These are phyloP conservation scores for Raphanus hybrid DNA, from an alignment of 441 rosid genomes.

Conservation along the genomic window DNA sequence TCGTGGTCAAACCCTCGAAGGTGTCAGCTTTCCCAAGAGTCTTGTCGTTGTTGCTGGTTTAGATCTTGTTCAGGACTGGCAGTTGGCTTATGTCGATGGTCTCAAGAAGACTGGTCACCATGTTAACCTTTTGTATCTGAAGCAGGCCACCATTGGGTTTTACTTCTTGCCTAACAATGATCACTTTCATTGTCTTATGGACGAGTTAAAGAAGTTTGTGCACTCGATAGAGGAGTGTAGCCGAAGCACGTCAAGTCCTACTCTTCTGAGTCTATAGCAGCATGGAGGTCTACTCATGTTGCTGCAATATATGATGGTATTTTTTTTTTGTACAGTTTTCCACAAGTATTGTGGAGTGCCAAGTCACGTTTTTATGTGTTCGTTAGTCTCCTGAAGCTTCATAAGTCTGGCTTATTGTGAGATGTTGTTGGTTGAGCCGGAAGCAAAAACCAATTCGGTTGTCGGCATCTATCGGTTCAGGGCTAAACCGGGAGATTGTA, in stretches of 20 bases:
- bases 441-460: slow-evolving; percentile 23
- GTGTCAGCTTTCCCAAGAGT: too few species aligned
- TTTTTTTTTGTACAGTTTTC: slow-evolving; percentile 33
- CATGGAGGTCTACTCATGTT: slow-evolving; percentile 33
- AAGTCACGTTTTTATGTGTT: slow-evolving; percentile 19
- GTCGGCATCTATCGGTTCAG: not conserved
- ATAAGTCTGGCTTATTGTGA: slow-evolving; percentile 18
- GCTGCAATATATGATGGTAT: slow-evolving; percentile 14
- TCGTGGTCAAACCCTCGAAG: too few species aligned
- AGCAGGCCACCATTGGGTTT: slow-evolving; percentile 94
- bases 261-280: slow-evolving; percentile 50
- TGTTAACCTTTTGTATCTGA: slow-evolving; percentile 71
- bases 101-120: slow-evolving; percentile 57
- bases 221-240: slow-evolving; percentile 58
- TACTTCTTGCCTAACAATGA: slow-evolving; percentile 91
- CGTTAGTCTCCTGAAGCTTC: slow-evolving; percentile 12
- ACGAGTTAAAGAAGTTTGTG: slow-evolving; percentile 80
- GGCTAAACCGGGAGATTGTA: slow-evolving; percentile 26
- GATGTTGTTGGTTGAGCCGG: slow-evolving; percentile 1
- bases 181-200: slow-evolving; percentile 85
- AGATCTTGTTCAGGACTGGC: too few species aligned
- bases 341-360: slow-evolving; percentile 14
- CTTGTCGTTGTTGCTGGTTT: too few species aligned
- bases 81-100: slow-evolving; percentile 64
- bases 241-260: slow-evolving; percentile 20